phyloP scores from a whole-genome alignment of 108 stramenopile species.

The Asterionellopsis glacialis region DNA sequence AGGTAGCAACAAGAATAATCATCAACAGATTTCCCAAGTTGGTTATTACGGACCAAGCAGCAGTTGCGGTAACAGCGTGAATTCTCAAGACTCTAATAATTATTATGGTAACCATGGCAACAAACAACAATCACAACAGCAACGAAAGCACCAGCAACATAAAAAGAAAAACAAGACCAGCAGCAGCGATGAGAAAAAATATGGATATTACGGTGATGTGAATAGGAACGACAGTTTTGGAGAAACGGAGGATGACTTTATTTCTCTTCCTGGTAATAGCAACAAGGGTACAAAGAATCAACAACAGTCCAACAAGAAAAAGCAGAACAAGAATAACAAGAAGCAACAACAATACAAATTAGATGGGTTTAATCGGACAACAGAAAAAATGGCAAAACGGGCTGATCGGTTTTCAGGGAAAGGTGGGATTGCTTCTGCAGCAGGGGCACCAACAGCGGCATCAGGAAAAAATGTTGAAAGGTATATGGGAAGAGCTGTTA shows the following conservation, averaged over 20 bases:
- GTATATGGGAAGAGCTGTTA: constrained; percentile 69
- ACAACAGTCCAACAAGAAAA: neutral
- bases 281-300: neutral
- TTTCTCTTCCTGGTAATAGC: neutral
- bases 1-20: neutral
- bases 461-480: constrained; percentile 33
- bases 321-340: constrained; percentile 7
- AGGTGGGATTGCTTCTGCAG: constrained; percentile 38
- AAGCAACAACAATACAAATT: neutral
- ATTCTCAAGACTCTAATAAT: neutral
- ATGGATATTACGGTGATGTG: constrained; percentile 3
- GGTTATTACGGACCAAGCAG: constrained; percentile 2
- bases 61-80: neutral
- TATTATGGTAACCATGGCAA: too few relatives aligned
- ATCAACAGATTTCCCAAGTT: constrained; percentile 4
- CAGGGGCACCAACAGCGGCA: neutral
- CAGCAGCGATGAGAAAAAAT: neutral
- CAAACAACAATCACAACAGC: too few relatives aligned
- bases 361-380: constrained; percentile 42
- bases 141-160: neutral
- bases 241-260: neutral
- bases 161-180: constrained; percentile 1
- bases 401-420: constrained; percentile 58
- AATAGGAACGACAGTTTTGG: constrained; percentile 1
- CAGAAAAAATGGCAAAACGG: constrained; percentile 31